Conservation (phyloP, 148 eudicot genomes). For the Polygonum maritimum region DNA sequence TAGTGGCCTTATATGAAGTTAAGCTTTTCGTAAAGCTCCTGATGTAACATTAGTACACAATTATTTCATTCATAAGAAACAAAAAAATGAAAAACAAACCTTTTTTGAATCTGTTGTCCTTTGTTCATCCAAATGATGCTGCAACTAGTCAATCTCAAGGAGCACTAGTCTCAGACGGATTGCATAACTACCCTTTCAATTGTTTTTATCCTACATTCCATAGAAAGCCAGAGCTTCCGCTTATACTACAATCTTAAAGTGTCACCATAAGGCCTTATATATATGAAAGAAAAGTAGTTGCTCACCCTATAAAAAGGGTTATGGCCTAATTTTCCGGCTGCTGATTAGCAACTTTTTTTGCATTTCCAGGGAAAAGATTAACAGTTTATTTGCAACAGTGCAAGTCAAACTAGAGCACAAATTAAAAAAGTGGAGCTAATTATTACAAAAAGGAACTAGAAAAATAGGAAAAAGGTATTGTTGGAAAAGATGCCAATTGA, state of each 20-base stretch:
- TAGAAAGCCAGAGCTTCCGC: background rate
- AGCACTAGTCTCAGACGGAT: background rate
- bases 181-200: background rate
- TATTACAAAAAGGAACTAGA: background rate
- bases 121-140: too few relatives aligned
- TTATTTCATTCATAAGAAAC: constrained; percentile 1
- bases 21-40: background rate
- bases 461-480: background rate
- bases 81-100: background rate
- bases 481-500: background rate
- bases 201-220: background rate
- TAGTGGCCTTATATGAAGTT: background rate
- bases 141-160: too few relatives aligned
- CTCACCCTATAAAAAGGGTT: background rate
- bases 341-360: background rate
- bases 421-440: background rate
- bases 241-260: background rate
- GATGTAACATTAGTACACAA: background rate
- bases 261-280: background rate
- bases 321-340: background rate
- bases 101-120: background rate
- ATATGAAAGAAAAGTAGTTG: background rate
- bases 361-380: background rate
- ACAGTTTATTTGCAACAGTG: background rate
- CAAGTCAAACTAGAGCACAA: background rate